Evolutionary conservation across 2,329 filamentous ascomycete species (phyloP), one percentile per base, ranked within the genome.

Genomic region (Fusarium anthophilum): DNA sequence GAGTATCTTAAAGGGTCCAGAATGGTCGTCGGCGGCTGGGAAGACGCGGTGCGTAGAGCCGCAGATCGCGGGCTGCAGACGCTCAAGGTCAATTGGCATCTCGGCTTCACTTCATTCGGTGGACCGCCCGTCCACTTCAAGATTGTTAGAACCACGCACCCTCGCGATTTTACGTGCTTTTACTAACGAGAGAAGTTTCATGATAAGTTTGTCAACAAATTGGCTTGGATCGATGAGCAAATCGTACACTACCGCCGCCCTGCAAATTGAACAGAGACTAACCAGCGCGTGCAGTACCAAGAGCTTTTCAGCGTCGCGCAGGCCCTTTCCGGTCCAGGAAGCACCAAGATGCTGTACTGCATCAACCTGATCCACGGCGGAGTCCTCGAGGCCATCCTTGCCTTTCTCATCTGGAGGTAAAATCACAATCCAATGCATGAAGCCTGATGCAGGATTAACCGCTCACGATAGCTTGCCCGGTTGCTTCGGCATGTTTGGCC

Each of bases 281-380:
- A 37, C 35, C 5, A 10, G 1, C 35, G 1, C 17, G 35, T 1
- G 1, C 2, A 37, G 35, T 37, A 5, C 35, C 90, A 93, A 79
- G 92, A 94, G 77, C 86, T 94, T 0, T 94, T 94, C 80, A 91
- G 90, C 32, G 82, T 94, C 51, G 89, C 87, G 24, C 92, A 94
- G 81, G 90, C 90, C 3, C 84, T 94, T 5, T 90, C 90, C 0
- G 92, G 92, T 0, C 92, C 92, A 0, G 92, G 76, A 0, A 92
- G 89, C 70, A 94, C 92, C 4, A 94, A 94, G 78, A 92, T 94
- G 89, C 79, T 89, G 0, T 94, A 92, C 69, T 92, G 89, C 67
- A 89, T 94, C 45, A 89, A 90, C 43, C 80, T 92, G 24, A 87
- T 93, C 15, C 91, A 90, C 68, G 87, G 87, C 17, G 91, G 91